Percentiles rank a stretch among this genome's conserved stretches.
These are phyloP conservation scores for Sporobolomyces roseus DNA, from an alignment of 768 basidiomycete species.

Conservation along the genomic window DNA sequence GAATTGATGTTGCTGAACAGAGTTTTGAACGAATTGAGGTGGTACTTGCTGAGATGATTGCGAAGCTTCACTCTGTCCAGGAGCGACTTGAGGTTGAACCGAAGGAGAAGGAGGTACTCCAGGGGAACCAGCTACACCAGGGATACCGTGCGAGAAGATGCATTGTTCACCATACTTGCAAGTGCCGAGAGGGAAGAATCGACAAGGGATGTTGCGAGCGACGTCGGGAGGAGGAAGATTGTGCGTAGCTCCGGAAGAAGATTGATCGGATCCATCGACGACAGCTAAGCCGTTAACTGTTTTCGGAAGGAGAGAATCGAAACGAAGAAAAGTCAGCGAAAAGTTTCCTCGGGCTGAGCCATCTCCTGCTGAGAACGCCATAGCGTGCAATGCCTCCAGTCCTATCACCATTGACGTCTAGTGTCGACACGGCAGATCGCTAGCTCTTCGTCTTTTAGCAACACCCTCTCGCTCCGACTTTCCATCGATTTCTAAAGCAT, in stretches of 20 bases:
- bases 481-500: not conserved
- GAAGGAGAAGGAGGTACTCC: constrained; percentile 35
- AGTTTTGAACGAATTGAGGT: not conserved
- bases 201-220: constrained; percentile 42
- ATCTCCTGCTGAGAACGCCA: too few relatives aligned
- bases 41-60: too few relatives aligned
- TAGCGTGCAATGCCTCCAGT: too few relatives aligned
- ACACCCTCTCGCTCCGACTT: too few relatives aligned
- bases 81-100: constrained; percentile 16
- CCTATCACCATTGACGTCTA: too few relatives aligned
- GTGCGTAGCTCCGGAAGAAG: not conserved
- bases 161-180: constrained; percentile 43
- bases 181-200: constrained; percentile 40
- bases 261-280: not conserved
- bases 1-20: not conserved
- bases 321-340: constrained; percentile 2
- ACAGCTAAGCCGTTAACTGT: constrained; percentile 2
- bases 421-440: too few relatives aligned
- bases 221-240: constrained; percentile 42
- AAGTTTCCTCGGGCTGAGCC: too few relatives aligned
- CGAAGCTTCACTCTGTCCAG: not conserved
- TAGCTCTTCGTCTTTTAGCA: too few relatives aligned
- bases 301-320: not conserved
- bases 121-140: constrained; percentile 28
- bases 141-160: constrained; percentile 41